Evolutionary conservation across 116 monocot genomes (phyloP), one percentile per base, ranked within the genome.

Genomic region (Zostera marina): DNA sequence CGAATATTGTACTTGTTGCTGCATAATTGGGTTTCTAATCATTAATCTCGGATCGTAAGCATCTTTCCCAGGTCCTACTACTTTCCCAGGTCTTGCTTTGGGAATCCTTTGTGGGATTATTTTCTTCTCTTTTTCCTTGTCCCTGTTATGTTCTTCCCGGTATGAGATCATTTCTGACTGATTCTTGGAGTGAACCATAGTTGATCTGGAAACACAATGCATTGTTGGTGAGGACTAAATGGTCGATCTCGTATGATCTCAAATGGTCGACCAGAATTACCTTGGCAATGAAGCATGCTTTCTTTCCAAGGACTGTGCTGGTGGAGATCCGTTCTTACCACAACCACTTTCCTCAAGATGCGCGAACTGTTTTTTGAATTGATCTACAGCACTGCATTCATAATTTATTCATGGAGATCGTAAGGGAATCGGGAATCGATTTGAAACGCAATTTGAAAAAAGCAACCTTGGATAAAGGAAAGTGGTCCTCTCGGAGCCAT

Each of bases 251-350:
- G n/a, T n/a, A n/a, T n/a, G n/a, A n/a, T n/a, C n/a, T n/a, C n/a
- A n/a, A 5, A 23, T 9, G 13, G 11, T 19, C 22, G 20, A 55
- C 32, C 26, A 3, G 12, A 22, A 22, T 25, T 72, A 91, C 91
- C 91, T 84, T 9, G 91, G 91, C 44, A 91, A 85, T 52, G 91
- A 91, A 56, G 71, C 79, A 66, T 91, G 91, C 62, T 91, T 91
- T 59, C 91, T 81, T 40, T 85, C 82, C 47, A 72, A 59, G 21
- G 84, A 79, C 5, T 32, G 26, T 53, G 74, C 55, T 3, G 81
- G 76, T 8, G 74, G 60, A 12, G 75, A 79, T 5, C 32, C 32
- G 75, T 64, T 67, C 77, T 78, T 77, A 14, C 81, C 81, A 61
- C 0, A 32, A 32, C 77, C 77, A 62, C 84, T 87, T 62, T 88